phyloP scores from a whole-genome alignment of 1,284 basidiomycete genomes.

The Gymnopus androsaceus region DNA sequence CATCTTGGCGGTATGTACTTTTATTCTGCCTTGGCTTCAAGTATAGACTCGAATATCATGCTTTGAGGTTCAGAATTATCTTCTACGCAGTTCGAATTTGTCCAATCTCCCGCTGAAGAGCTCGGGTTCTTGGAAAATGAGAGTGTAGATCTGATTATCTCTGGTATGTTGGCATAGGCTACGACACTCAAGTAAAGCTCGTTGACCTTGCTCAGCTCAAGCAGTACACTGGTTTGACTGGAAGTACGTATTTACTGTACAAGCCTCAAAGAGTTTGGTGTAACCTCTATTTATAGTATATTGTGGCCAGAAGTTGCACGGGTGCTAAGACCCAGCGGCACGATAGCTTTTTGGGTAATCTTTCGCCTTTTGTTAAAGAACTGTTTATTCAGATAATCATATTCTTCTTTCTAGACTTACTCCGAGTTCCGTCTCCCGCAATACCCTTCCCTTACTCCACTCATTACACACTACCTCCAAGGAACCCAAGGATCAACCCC shows the following conservation, averaged over 20 bases:
- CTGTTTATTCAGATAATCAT: background rate
- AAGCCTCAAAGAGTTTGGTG: too few species aligned
- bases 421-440: slow-evolving; percentile 73
- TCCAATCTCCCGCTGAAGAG: slow-evolving; percentile 58
- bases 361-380: background rate
- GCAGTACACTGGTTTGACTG: slow-evolving; percentile 90
- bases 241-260: too few species aligned
- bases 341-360: slow-evolving; percentile 76
- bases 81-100: slow-evolving; percentile 43
- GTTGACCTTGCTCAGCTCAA: slow-evolving; percentile 53
- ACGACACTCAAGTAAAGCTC: background rate
- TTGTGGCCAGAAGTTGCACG: slow-evolving; percentile 73
- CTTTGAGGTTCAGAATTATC: background rate
- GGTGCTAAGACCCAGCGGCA: slow-evolving; percentile 67
- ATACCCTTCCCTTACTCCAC: slow-evolving; percentile 56
- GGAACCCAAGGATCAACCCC: slow-evolving; percentile 50
- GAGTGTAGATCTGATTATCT: slow-evolving; percentile 74
- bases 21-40: slow-evolving; percentile 8
- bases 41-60: background rate
- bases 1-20: background rate
- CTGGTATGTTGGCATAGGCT: slow-evolving; percentile 51
- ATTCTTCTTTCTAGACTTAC: slow-evolving; percentile 56
- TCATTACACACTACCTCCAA: slow-evolving; percentile 65
- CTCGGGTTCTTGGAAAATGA: slow-evolving; percentile 52
- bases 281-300: too few species aligned